These are phyloP conservation scores for Poa pratensis DNA, from an alignment of 176 grass and related monocot genomes.

Conservation along the genomic window DNA sequence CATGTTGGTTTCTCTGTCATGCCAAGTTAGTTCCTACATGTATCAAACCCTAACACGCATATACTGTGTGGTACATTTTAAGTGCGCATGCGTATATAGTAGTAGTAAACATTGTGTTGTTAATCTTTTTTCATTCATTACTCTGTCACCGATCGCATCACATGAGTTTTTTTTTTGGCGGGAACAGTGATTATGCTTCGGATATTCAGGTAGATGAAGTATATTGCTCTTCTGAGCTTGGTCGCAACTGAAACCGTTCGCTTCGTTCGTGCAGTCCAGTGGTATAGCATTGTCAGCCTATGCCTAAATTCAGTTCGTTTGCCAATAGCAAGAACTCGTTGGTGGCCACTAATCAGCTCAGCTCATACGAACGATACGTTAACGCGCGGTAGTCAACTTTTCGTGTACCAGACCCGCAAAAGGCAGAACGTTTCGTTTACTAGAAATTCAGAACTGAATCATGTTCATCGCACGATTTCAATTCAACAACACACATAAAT, in stretches of 20 bases:
- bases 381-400: not conserved
- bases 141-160: not conserved
- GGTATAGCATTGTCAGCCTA: conserved; percentile 2
- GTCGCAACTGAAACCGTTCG: not conserved
- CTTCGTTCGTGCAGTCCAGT: not conserved
- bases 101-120: not conserved
- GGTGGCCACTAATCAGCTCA: not conserved
- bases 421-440: not conserved
- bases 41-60: too few relatives aligned
- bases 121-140: not conserved
- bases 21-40: not conserved
- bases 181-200: not conserved
- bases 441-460: not conserved
- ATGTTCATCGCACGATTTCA: not conserved
- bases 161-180: not conserved
- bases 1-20: not conserved
- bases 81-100: too few relatives aligned
- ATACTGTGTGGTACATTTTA: too few relatives aligned
- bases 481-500: not conserved
- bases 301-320: conserved; percentile 46
- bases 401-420: not conserved
- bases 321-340: conserved; percentile 2
- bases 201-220: not conserved
- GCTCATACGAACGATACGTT: not conserved
- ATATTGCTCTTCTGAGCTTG: not conserved